Percentiles rank a stretch among this genome's conserved stretches.
Conservation (phyloP, 495 filamentous ascomycete genomes). For the Cudoniella acicularis region DNA sequence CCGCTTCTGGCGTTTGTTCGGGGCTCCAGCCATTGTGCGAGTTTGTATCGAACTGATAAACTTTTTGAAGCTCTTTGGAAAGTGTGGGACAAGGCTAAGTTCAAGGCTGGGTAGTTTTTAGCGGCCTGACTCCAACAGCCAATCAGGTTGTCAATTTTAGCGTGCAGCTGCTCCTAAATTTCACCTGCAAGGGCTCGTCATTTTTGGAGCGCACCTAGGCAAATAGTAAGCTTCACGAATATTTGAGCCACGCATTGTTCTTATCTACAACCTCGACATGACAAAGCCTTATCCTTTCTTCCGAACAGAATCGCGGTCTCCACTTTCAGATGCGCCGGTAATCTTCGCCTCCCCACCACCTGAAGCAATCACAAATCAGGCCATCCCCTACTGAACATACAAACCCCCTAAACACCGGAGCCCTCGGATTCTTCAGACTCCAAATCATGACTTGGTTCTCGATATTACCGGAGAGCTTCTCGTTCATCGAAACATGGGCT, state of each 20-base stretch:
- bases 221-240: too few species aligned
- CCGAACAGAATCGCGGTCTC: neutral
- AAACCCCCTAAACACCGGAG: neutral
- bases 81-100: neutral
- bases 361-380: neutral
- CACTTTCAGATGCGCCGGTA: neutral
- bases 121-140: neutral
- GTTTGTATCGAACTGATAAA: neutral
- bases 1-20: slow-evolving; percentile 69
- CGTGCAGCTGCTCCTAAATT: too few species aligned
- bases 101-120: slow-evolving; percentile 15
- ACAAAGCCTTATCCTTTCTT: slow-evolving; percentile 4
- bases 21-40: slow-evolving; percentile 39
- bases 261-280: slow-evolving; percentile 12
- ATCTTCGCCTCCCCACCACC: neutral
- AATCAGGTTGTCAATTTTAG: neutral
- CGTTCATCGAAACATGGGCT: slow-evolving; percentile 59
- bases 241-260: too few species aligned
- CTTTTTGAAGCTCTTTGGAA: neutral
- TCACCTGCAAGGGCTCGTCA: too few species aligned
- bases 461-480: slow-evolving; percentile 54
- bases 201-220: too few species aligned
- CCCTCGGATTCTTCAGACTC: neutral
- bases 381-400: neutral
- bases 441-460: slow-evolving; percentile 61